A percentile compares a stretch with the other conserved stretches of the same genome.
These are phyloP conservation scores for Ceratocystis alfenasii DNA, from an alignment of 2,329 filamentous ascomycete species.

Conservation along the genomic window DNA sequence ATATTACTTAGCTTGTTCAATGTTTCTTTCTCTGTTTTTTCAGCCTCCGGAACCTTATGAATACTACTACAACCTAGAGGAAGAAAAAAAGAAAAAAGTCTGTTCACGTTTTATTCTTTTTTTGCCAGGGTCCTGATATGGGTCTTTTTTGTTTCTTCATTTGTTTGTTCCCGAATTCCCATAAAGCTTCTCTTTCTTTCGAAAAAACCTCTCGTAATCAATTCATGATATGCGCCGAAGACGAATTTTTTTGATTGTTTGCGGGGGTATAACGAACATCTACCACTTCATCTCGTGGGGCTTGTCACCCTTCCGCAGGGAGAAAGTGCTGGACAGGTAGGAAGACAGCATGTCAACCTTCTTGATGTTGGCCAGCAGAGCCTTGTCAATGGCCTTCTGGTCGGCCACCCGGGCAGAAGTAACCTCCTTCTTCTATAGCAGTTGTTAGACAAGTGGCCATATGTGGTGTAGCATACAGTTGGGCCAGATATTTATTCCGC, in stretches of 20 bases:
- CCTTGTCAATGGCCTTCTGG: conserved; percentile 98
- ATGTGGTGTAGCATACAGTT: background rate
- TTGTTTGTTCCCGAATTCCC: conserved; percentile 18
- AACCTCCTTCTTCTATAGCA: conserved; percentile 84
- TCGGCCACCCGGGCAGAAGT: conserved; percentile 83
- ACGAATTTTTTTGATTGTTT: conserved; percentile 26
- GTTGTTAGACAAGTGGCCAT: conserved; percentile 15
- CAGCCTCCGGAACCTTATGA: conserved; percentile 8
- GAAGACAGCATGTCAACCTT: conserved; percentile 88
- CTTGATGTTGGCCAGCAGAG: conserved; percentile 90
- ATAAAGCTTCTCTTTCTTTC: conserved; percentile 19
- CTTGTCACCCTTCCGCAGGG: conserved; percentile 97
- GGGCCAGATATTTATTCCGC: background rate
- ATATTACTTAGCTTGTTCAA: conserved; percentile 14
- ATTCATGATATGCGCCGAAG: conserved; percentile 21
- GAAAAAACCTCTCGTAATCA: conserved; percentile 22
- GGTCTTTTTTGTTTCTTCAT: conserved; percentile 20
- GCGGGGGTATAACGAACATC: conserved; percentile 30
- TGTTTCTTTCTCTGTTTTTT: conserved; percentile 25
- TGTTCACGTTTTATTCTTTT: conserved; percentile 20
- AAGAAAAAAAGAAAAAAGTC: conserved; percentile 1
- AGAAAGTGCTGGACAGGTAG: conserved; percentile 95
- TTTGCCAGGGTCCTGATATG: conserved; percentile 19
- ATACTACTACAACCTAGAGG: conserved; percentile 9
- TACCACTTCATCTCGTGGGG: conserved; percentile 99